Evolutionary conservation across 306 rosid species (phyloP).

Genomic region (Cucurbita moschata): DNA sequence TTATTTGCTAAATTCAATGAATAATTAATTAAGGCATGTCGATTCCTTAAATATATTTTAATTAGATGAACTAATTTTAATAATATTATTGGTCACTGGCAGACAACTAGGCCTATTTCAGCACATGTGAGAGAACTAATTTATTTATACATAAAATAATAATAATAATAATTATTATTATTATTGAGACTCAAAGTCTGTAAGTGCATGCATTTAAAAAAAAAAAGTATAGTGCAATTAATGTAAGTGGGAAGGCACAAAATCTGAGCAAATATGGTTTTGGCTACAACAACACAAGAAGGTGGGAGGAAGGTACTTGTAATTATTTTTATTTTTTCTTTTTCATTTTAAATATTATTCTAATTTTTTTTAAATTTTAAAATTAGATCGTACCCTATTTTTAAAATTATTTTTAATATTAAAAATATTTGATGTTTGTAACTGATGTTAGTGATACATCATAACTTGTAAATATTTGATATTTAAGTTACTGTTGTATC

Average conservation of each 20-base stretch:
- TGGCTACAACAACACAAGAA: not conserved
- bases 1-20: too few relatives aligned
- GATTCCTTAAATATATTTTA: not conserved
- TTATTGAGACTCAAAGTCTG: not conserved
- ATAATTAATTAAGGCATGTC: too few relatives aligned
- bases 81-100: not conserved
- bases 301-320: not conserved
- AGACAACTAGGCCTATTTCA: not conserved
- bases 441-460: too few relatives aligned
- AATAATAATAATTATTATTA: too few relatives aligned
- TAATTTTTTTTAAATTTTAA: too few relatives aligned
- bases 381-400: too few relatives aligned
- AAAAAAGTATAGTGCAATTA: not conserved
- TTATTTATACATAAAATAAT: not conserved
- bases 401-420: too few relatives aligned
- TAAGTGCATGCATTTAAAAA: not conserved
- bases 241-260: constrained; percentile 6
- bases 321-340: not conserved
- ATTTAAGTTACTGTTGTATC: too few relatives aligned
- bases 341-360: too few relatives aligned
- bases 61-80: not conserved
- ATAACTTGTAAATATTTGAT: too few relatives aligned
- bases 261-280: not conserved
- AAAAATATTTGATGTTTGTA: too few relatives aligned
- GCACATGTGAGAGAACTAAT: not conserved